Percentiles rank a stretch among this genome's conserved stretches.
Evolutionary conservation across 2,329 filamentous ascomycete genomes (phyloP).

Genomic region (Alternaria sp.): DNA sequence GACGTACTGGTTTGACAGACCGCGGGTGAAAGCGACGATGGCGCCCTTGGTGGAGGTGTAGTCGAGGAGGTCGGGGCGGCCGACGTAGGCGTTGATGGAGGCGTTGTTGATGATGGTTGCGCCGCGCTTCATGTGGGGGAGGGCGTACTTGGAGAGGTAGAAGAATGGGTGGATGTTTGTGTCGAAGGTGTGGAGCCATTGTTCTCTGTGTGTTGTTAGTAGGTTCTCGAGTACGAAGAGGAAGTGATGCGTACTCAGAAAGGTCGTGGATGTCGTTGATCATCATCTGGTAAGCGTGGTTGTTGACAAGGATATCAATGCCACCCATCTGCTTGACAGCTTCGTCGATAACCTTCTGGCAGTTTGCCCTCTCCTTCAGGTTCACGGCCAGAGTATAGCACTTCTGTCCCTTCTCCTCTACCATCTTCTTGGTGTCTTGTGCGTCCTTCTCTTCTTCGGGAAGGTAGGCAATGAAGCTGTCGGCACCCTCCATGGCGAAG

Average conservation of each 20-base stretch:
- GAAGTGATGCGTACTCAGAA: constrained; percentile 62
- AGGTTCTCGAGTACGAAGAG: accelerated
- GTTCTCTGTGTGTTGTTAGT: constrained; percentile 60
- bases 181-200: constrained; percentile 81
- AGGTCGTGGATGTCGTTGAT: constrained; percentile 73
- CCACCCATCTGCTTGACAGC: constrained; percentile 69
- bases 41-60: constrained; percentile 83
- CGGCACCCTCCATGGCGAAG: constrained; percentile 81
- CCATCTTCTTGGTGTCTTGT: constrained; percentile 72
- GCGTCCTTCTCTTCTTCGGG: constrained; percentile 79
- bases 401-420: constrained; percentile 70
- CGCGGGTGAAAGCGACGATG: constrained; percentile 79
- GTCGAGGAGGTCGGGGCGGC: constrained; percentile 79
- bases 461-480: constrained; percentile 75
- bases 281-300: constrained; percentile 77
- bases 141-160: constrained; percentile 77
- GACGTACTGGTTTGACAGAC: constrained; percentile 76
- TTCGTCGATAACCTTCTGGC: constrained; percentile 71
- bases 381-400: constrained; percentile 70
- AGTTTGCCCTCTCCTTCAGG: constrained; percentile 69
- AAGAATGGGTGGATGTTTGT: constrained; percentile 85
- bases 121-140: constrained; percentile 77
- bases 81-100: constrained; percentile 83
- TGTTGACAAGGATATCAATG: constrained; percentile 78
- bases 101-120: constrained; percentile 84